These are phyloP conservation scores for Pulveroboletus sp. DNA, from an alignment of 768 basidiomycete species.

Conservation along the genomic window DNA sequence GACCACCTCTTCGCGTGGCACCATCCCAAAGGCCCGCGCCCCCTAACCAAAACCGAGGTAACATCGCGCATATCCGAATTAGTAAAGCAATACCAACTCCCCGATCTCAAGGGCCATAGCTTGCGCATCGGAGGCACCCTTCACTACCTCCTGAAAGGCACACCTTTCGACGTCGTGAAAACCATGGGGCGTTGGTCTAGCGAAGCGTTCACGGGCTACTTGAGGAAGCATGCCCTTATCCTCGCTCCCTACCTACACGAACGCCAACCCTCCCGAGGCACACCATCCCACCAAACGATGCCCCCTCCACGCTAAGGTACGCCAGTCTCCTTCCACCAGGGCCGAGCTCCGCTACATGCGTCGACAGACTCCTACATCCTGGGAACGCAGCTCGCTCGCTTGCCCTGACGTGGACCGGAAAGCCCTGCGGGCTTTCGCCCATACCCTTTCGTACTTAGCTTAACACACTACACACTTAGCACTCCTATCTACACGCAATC, in stretches of 20 bases:
- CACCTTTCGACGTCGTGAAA: not conserved
- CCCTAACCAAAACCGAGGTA: not conserved
- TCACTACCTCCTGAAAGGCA: not conserved
- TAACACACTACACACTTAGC: no score
- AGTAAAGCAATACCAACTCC: fast-evolving
- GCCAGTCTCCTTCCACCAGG: not conserved
- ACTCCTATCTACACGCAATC: no score
- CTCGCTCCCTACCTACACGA: not conserved
- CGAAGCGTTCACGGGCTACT: not conserved
- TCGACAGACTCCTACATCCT: not conserved
- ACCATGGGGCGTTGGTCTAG: not conserved
- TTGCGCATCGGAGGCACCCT: not conserved
- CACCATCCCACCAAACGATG: not conserved
- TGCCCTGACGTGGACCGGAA: no score
- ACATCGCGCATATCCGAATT: not conserved
- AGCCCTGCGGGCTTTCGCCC: no score
- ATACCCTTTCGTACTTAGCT: no score
- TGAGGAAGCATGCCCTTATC: not conserved
- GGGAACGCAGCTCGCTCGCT: not conserved
- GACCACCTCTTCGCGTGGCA: no score
- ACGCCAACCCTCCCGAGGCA: not conserved
- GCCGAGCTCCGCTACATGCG: not conserved
- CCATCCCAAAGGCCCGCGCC: no score
- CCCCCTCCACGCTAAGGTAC: not conserved
- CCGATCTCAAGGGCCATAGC: not conserved